Evolutionary conservation across 805 yeast species (phyloP), one percentile per base, ranked within the genome.

Genomic region (Hermanozyma aechmeae): DNA sequence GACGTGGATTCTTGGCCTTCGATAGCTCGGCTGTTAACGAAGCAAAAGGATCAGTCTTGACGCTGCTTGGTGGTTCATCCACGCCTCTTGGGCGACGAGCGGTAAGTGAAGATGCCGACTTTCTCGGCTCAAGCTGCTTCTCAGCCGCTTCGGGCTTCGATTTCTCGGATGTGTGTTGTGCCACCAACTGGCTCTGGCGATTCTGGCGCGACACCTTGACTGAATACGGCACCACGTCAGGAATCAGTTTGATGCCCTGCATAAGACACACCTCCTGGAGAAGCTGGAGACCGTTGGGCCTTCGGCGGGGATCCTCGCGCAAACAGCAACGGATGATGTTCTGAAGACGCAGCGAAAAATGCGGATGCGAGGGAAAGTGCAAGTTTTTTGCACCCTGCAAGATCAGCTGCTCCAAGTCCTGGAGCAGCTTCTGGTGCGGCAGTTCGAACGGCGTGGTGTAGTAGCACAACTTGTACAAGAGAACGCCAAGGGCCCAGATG

Each of bases 401-500:
- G 16, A 82, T 81, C 25, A 79, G 79, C 22, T 57, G 47, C 40
- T 81, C 87, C 47, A 62, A 41, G 23, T 62, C 68, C 24, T 54
- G 51, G 23, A 61, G 40, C 5, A 58, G 43, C 5, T 36, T 35
- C 24, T 62, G 68, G n/a, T 34, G 33, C 1, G 56, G 54, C 54
- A 50, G 61, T 50, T 82, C 94, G 53, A 92, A 89, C 2, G 98
- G 98, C 1, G 98, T 89, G 1, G 81, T 87, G 54, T 84, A 89
- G 57, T 81, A 89, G 56, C 95, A 79, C 37, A 89, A 62, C 50
- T 89, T 89, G 63, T 83, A 89, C 28, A 92, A 63, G 38, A 92
- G 83, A 18, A 92, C 79, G 8, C 98, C 98, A 27, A 89, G 59
- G 0, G 98, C 98, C 98, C 98, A 89, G 27, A 89, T 82, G 56